These are phyloP conservation scores for Coelastrella sp. DNA, from an alignment of 139 green algal genomes.

Conservation along the genomic window DNA sequence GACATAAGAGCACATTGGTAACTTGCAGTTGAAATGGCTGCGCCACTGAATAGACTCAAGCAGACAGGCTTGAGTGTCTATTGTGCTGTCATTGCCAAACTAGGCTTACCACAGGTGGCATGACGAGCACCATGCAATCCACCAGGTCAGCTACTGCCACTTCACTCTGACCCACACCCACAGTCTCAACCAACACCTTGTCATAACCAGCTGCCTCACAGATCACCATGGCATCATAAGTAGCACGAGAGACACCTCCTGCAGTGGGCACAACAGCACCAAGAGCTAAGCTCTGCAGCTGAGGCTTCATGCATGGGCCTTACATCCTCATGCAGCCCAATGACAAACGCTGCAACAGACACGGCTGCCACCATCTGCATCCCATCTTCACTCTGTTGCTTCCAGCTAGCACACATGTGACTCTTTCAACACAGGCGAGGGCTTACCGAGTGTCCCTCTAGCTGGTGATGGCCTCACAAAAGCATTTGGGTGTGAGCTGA, in stretches of 20 bases:
- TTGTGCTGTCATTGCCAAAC: background rate
- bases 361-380: background rate
- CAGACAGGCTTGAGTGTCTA: too few species aligned
- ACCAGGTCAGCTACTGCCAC: conserved; percentile 71
- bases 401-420: too few species aligned
- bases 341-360: too few species aligned
- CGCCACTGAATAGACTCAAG: too few species aligned
- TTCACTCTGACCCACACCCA: conserved; percentile 79
- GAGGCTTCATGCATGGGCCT: background rate
- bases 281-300: background rate
- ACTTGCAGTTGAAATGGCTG: too few species aligned
- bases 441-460: conserved; percentile 61
- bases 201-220: conserved; percentile 69
- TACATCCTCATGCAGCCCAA: too few species aligned
- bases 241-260: conserved; percentile 71
- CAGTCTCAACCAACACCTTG: conserved; percentile 72
- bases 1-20: too few species aligned
- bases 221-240: conserved; percentile 69
- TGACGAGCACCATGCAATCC: conserved; percentile 74
- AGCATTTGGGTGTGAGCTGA: conserved; percentile 55
- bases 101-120: conserved; percentile 63
- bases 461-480: conserved; percentile 74
- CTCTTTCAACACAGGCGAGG: too few species aligned
- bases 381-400: too few species aligned
- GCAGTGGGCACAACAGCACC: background rate